Evolutionary conservation across 176 grass and related monocot genomes (phyloP).

Genomic region (Pharus latifolius): DNA sequence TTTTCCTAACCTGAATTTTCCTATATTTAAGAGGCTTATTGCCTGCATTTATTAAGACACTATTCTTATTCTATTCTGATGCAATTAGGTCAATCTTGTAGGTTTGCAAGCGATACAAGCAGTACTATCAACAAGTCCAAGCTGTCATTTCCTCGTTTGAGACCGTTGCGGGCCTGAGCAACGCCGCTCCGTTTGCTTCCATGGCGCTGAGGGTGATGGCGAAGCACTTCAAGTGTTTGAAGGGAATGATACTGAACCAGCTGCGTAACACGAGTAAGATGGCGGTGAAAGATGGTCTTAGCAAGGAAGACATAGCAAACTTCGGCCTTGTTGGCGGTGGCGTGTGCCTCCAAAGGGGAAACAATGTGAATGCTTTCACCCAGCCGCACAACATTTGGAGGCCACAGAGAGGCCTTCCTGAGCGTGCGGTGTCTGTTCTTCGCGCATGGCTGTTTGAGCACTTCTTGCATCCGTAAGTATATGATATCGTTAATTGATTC

Average conservation of each 20-base stretch:
- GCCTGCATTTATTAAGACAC: not conserved
- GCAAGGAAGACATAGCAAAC: constrained; percentile 46
- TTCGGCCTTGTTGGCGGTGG: constrained; percentile 43
- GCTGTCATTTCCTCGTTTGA: constrained; percentile 71
- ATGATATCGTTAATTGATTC: not conserved
- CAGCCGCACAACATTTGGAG: constrained; percentile 81
- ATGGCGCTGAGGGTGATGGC: constrained; percentile 64
- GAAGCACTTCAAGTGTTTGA: constrained; percentile 78
- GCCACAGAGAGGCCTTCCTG: constrained; percentile 86
- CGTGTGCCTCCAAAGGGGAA: constrained; percentile 28
- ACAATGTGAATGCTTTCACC: constrained; percentile 29
- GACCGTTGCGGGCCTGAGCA: constrained; percentile 60
- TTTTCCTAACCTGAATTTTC: not conserved
- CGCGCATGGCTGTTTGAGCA: constrained; percentile 94
- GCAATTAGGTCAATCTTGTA: constrained; percentile 13
- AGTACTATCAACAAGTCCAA: constrained; percentile 78
- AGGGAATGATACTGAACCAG: constrained; percentile 58
- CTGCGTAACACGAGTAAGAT: constrained; percentile 44
- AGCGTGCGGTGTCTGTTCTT: constrained; percentile 92
- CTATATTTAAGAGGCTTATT: not conserved
- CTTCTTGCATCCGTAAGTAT: constrained; percentile 95
- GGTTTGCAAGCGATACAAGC: constrained; percentile 81
- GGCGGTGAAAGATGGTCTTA: constrained; percentile 23
- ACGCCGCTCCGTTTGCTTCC: constrained; percentile 56
- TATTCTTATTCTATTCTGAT: not conserved